Percentiles rank a stretch among this genome's conserved stretches.
phyloP scores from a whole-genome alignment of 164 flowering plant species.

The Stephania cephalantha region DNA sequence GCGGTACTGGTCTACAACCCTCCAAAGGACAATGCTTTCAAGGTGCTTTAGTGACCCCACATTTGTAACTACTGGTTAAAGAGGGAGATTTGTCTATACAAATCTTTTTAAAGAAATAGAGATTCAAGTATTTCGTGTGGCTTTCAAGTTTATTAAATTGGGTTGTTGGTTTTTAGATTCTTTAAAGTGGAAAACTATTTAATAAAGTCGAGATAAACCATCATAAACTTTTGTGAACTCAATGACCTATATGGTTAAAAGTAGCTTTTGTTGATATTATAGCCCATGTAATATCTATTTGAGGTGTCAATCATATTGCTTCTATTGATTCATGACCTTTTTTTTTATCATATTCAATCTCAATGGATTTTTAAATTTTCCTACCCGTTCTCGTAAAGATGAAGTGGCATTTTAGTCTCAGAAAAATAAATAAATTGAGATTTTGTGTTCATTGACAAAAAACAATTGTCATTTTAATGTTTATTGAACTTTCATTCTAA shows the following conservation, averaged over 20 bases:
- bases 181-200: neutral
- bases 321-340: neutral
- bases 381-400: neutral
- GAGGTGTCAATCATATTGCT: no score
- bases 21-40: neutral
- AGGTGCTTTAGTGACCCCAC: neutral
- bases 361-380: no score
- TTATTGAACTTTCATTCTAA: no score
- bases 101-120: neutral
- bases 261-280: neutral
- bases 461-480: no score
- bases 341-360: neutral
- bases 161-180: neutral
- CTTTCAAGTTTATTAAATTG: neutral
- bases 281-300: no score
- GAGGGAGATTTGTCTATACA: neutral
- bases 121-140: neutral
- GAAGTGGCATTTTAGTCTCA: no score
- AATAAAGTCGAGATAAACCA: neutral
- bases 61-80: neutral
- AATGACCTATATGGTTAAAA: neutral
- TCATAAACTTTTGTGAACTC: neutral
- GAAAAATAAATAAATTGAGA: no score
- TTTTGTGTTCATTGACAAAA: no score
- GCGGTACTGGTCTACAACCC: neutral